phyloP scores from a whole-genome alignment of 352 stramenopile species.

The Vaucheria bursata region DNA sequence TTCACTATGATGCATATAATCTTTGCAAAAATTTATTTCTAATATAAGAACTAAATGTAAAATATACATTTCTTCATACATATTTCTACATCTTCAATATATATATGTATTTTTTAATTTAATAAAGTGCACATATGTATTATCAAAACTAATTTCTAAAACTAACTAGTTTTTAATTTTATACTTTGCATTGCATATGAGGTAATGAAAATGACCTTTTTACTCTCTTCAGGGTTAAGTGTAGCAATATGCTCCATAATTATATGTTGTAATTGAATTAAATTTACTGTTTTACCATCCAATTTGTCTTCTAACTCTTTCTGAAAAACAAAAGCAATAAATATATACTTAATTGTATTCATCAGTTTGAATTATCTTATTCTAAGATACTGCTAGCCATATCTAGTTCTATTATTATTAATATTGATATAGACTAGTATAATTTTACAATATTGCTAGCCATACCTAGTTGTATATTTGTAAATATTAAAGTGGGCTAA shows the following conservation, averaged over 20 bases:
- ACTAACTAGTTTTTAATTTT: neutral
- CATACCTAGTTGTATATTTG: too few relatives aligned
- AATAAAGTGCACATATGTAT: neutral
- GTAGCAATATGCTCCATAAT: neutral
- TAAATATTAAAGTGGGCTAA: too few relatives aligned
- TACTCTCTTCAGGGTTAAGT: neutral
- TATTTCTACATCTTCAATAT: neutral
- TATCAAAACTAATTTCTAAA: neutral
- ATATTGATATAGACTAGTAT: too few relatives aligned
- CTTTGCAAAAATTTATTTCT: neutral
- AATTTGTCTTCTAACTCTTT: constrained; percentile 72
- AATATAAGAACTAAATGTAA: neutral
- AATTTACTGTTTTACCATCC: constrained; percentile 78
- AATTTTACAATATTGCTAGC: too few relatives aligned
- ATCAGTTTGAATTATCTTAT: neutral
- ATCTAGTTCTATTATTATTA: constrained; percentile 15
- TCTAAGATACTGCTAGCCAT: too few relatives aligned
- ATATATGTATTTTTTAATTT: neutral
- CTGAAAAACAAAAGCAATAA: neutral
- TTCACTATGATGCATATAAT: too few relatives aligned
- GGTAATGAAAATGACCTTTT: constrained; percentile 4
- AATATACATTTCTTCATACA: neutral
- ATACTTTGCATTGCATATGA: constrained; percentile 46
- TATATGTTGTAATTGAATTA: constrained; percentile 75
- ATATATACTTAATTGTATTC: neutral